Conservation (phyloP, 2,329 filamentous ascomycete species). For the Penicillium sp. region DNA sequence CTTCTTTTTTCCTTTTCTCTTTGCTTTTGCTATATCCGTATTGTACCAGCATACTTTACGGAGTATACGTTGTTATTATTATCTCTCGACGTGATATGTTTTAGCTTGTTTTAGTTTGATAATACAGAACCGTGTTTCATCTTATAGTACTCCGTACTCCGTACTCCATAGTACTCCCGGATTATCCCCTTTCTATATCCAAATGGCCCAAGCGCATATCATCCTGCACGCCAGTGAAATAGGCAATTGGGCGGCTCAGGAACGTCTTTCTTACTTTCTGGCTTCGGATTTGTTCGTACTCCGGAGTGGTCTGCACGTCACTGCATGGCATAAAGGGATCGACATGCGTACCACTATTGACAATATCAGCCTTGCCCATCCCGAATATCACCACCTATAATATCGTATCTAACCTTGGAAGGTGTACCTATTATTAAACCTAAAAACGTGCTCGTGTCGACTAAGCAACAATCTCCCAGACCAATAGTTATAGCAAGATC, state of each 20-base stretch:
- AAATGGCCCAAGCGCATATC: conserved; percentile 6
- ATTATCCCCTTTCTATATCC: not conserved
- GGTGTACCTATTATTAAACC: not conserved
- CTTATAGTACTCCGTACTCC: not conserved
- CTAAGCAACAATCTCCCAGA: not conserved
- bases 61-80: not conserved
- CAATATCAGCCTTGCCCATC: not conserved
- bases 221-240: conserved; percentile 1
- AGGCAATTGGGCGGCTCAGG: conserved; percentile 1
- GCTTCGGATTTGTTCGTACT: not conserved
- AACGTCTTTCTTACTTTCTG: not conserved
- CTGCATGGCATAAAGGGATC: conserved; percentile 1
- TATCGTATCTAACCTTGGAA: not conserved
- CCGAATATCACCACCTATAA: not conserved
- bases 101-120: not conserved
- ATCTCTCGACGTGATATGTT: not conserved
- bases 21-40: not conserved
- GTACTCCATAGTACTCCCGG: not conserved
- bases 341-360: not conserved
- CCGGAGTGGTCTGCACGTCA: conserved; percentile 1
- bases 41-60: not conserved
- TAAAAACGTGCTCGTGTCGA: not conserved
- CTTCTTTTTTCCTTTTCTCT: not conserved
- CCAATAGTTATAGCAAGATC: not conserved
- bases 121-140: not conserved